These are phyloP conservation scores for Fomitopsis pulvina DNA, from an alignment of 768 basidiomycete species.

Conservation along the genomic window DNA sequence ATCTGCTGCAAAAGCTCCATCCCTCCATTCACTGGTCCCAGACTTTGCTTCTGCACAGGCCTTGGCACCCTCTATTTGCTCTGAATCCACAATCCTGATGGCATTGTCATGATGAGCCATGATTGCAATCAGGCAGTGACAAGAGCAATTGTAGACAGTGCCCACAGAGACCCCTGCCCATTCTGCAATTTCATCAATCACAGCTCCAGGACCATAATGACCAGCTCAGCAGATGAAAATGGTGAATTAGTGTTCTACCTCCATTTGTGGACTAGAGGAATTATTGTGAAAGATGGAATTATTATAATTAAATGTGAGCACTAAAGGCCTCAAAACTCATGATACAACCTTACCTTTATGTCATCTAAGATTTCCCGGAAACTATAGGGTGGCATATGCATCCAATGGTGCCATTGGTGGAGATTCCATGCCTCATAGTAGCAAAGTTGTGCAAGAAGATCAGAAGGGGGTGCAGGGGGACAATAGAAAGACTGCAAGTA, in stretches of 20 bases:
- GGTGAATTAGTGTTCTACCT: not conserved
- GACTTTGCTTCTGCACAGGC: not conserved
- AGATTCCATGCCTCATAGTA: not conserved
- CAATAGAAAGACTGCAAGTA: not conserved
- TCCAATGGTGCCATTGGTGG: not conserved
- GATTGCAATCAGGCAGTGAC: not conserved
- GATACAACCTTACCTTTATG: not conserved
- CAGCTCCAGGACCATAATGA: not conserved
- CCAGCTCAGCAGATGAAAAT: not conserved
- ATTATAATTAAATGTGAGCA: not conserved
- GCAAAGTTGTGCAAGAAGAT: not conserved
- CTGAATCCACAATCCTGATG: not conserved
- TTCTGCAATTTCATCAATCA: not conserved
- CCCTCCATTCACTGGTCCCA: conserved; percentile 21
- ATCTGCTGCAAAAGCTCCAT: conserved; percentile 27
- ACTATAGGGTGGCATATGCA: not conserved
- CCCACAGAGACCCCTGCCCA: conserved; percentile 1
- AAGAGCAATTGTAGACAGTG: not conserved
- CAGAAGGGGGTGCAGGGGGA: not conserved
- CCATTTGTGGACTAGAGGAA: not conserved
- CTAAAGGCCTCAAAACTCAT: not conserved
- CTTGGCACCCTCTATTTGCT: not conserved
- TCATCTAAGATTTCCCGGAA: not conserved
- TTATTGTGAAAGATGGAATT: not conserved
- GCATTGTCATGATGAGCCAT: not conserved